These are phyloP conservation scores for Rhododendron ovatum DNA, from an alignment of 148 eudicot species.

Conservation along the genomic window DNA sequence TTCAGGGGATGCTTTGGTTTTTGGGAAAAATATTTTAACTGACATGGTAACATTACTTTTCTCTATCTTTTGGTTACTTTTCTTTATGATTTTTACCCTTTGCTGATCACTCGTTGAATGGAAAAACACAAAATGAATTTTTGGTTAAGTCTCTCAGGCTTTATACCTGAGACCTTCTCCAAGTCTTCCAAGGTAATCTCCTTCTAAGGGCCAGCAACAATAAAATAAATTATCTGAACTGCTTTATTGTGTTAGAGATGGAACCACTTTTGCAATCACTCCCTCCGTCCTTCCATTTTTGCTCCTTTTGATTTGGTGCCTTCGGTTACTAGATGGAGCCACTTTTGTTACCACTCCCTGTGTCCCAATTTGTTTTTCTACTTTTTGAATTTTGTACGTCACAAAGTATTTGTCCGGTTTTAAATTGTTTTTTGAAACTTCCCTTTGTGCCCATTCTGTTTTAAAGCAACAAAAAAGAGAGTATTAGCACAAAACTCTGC, in stretches of 20 bases:
- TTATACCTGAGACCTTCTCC: not conserved
- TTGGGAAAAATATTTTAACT: constrained; percentile 78
- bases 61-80: not conserved
- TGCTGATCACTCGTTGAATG: not conserved
- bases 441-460: not conserved
- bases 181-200: not conserved
- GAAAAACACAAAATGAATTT: not conserved
- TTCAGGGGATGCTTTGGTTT: constrained; percentile 91
- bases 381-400: not conserved
- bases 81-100: not conserved
- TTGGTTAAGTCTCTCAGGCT: not conserved
- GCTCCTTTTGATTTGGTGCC: not conserved
- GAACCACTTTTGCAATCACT: not conserved
- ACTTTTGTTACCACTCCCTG: not conserved
- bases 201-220: not conserved
- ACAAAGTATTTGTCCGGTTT: not conserved
- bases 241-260: not conserved
- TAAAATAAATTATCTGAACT: not conserved
- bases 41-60: constrained; percentile 61
- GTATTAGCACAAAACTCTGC: not conserved
- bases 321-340: not conserved
- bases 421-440: not conserved
- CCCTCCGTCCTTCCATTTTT: not conserved
- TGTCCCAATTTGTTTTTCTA: not conserved
- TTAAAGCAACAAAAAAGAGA: not conserved